These are phyloP conservation scores for Yamadazyma jaroonii DNA, from an alignment of 1,139 yeast species.

Conservation along the genomic window DNA sequence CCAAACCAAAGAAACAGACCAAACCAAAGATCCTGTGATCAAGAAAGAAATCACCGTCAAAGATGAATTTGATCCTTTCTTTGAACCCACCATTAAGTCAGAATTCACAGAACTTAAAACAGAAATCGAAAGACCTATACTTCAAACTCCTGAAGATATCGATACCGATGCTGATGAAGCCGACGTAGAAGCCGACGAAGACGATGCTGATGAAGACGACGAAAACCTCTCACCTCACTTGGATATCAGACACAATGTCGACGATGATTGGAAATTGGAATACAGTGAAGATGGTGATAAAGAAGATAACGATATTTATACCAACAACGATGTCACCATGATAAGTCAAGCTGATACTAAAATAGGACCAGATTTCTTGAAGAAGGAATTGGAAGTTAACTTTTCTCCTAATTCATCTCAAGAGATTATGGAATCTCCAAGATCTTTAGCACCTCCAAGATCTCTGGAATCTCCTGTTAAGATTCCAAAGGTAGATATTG, in stretches of 20 bases:
- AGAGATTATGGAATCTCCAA: conserved; percentile 20
- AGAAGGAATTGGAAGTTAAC: conserved; percentile 11
- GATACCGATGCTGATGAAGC: conserved; percentile 3
- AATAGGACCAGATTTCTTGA: background rate
- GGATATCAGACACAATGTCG: conserved; percentile 35
- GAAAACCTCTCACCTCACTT: too few species aligned
- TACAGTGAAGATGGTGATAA: conserved; percentile 44
- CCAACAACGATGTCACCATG: conserved; percentile 21
- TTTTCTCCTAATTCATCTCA: conserved; percentile 17
- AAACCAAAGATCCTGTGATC: too few species aligned
- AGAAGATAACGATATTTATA: conserved; percentile 38
- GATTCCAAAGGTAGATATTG: conserved; percentile 16
- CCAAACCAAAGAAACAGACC: too few species aligned
- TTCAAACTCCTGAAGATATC: conserved; percentile 7
- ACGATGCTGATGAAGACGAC: too few species aligned
- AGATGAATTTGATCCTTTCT: too few species aligned
- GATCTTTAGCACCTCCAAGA: conserved; percentile 23
- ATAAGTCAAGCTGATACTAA: conserved; percentile 8
- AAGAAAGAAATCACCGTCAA: background rate
- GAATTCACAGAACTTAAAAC: conserved; percentile 1
- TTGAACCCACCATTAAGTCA: too few species aligned
- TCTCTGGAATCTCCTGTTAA: conserved; percentile 12
- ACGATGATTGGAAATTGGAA: conserved; percentile 41
- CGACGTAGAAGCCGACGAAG: too few species aligned
- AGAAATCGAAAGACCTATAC: conserved; percentile 11